Base-by-base conservation (phyloP, 257 asterid species). In the Oldenlandia corymbosa region DNA sequence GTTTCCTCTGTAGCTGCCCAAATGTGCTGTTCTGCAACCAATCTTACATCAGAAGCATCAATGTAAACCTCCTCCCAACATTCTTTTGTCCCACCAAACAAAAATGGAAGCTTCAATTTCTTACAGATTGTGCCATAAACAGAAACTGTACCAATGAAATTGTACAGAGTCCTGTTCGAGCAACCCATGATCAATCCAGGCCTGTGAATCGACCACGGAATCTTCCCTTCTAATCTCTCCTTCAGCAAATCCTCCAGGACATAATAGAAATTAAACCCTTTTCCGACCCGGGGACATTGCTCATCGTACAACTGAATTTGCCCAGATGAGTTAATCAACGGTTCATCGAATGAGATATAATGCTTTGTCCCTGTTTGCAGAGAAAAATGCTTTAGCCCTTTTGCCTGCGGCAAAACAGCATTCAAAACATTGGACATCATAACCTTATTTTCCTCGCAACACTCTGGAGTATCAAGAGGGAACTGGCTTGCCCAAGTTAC, bases 341-440 rank as follows among this genome's bases (percentile, higher is more conserved):
- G 68, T 20, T 56, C 81, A 43, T 60, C 67, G 18, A 87, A 67
- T 1, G 95, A 83, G 63, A 87, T 53, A 23, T 87, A 90, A 59
- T 90, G 97, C 71, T 90, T 87, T 3, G 69, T 71, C 26, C 97
- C 97, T 7, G 95, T 90, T 39, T 90, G 97, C 18, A 90, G 90
- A 2, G 97, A 87, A 14, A 90, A 66, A 42, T 90, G 95, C 68
- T 69, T 82, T 11, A 90, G 32, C 5, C 57, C 41, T 52, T 64
- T 73, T 0, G 94, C 85, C 70, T 37, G 45, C 4, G 87, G 90
- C 45, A 90, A 84, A 20, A 90, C 21, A 13, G 73, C 82, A 16
- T 75, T 60, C 18, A 90, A 68, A 47, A 67, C 95, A 16, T 87
- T 87, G 17, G 83, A 77, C 94, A 90, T 80, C 95, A 90, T 90